Conservation (phyloP, 1,284 basidiomycete genomes). For the Ustilago xerochloae region DNA sequence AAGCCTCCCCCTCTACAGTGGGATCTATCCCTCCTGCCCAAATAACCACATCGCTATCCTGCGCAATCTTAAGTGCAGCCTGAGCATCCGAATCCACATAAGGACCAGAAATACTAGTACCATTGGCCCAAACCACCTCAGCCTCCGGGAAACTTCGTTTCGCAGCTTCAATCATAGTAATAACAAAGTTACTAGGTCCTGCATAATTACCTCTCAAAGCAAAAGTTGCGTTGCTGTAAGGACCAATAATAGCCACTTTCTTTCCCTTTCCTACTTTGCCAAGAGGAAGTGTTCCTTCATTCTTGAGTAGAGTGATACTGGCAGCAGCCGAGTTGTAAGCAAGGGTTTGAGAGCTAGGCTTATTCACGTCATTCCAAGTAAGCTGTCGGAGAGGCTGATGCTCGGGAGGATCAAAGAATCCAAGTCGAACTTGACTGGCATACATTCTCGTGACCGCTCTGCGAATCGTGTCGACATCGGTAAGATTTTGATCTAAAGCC, state of each 20-base stretch:
- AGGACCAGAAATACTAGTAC: neutral
- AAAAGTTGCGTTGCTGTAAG: conserved; percentile 15
- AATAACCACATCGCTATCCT: conserved; percentile 4
- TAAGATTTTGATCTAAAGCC: conserved; percentile 19
- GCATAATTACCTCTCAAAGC: conserved; percentile 24
- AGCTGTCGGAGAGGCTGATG: conserved; percentile 21
- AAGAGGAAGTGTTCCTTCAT: conserved; percentile 1
- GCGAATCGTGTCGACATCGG: conserved; percentile 8
- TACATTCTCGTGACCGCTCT: conserved; percentile 17
- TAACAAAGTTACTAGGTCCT: conserved; percentile 8
- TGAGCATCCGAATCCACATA: neutral
- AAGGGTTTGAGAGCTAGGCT: conserved; percentile 8
- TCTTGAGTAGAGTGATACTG: conserved; percentile 20
- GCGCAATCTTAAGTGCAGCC: neutral
- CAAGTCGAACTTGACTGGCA: conserved; percentile 16
- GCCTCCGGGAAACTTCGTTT: neutral
- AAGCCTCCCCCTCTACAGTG: conserved; percentile 14
- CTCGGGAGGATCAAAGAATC: conserved; percentile 14
- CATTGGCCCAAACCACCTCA: conserved; percentile 13
- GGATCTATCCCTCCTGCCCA: conserved; percentile 26
- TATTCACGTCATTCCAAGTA: conserved; percentile 21
- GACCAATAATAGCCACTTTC: conserved; percentile 24
- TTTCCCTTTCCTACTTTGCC: neutral
- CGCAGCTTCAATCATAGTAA: conserved; percentile 14
- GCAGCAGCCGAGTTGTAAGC: conserved; percentile 12